Conservation (phyloP, 2,329 filamentous ascomycete genomes). For the Xylariales sp. region DNA sequence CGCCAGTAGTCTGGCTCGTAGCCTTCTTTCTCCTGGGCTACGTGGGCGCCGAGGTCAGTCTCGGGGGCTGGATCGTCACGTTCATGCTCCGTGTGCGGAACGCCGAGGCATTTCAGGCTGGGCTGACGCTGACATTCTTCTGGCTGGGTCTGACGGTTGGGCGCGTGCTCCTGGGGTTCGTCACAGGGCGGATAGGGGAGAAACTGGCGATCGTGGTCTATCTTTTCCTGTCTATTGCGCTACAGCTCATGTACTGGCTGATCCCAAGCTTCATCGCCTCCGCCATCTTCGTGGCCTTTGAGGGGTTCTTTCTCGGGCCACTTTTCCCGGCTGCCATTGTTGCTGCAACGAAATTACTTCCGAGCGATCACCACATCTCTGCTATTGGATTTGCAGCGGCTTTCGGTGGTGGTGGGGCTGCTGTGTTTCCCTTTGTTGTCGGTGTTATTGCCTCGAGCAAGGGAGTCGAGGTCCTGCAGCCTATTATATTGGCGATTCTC, state of each 20-base stretch:
- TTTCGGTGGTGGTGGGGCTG: slow-evolving; percentile 69
- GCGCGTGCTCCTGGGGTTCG: slow-evolving; percentile 66
- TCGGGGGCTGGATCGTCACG: slow-evolving; percentile 75
- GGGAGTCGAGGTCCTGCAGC: slow-evolving; percentile 54
- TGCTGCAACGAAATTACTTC: slow-evolving; percentile 68
- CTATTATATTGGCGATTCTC: slow-evolving; percentile 47
- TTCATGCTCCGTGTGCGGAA: slow-evolving; percentile 80
- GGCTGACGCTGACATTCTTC: slow-evolving; percentile 74
- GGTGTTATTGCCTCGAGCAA: slow-evolving; percentile 60
- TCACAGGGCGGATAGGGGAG: slow-evolving; percentile 70
- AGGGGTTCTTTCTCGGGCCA: slow-evolving; percentile 78
- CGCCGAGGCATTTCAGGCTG: slow-evolving; percentile 64
- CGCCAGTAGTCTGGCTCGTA: slow-evolving; percentile 64
- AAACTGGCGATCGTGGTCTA: slow-evolving; percentile 61
- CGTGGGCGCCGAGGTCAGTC: slow-evolving; percentile 70
- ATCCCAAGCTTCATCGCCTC: slow-evolving; percentile 72
- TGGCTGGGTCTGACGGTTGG: slow-evolving; percentile 80
- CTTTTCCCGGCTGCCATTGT: slow-evolving; percentile 74
- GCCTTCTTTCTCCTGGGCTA: slow-evolving; percentile 73
- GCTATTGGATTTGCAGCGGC: slow-evolving; percentile 77
- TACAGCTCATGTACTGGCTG: slow-evolving; percentile 76
- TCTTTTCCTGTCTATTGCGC: slow-evolving; percentile 54
- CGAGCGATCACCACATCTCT: slow-evolving; percentile 68
- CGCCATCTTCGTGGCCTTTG: slow-evolving; percentile 63
- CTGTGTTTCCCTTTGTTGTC: slow-evolving; percentile 60